These are phyloP conservation scores for Delphinella strobiligena DNA, from an alignment of 2,329 filamentous ascomycete species.

Conservation along the genomic window DNA sequence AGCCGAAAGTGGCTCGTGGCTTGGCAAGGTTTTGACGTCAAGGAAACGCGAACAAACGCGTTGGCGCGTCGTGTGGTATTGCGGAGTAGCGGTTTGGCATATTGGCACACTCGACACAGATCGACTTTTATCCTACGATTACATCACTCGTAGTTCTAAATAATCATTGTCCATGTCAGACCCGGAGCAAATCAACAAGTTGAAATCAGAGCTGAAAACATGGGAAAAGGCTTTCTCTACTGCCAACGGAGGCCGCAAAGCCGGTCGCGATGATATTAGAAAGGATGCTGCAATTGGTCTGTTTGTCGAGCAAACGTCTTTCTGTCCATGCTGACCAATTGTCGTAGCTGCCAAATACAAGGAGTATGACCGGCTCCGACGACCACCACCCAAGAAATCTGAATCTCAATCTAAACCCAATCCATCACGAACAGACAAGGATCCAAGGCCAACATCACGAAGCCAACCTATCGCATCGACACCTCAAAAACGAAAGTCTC, in stretches of 20 bases:
- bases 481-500: slow-evolving; percentile 15
- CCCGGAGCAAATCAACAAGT: background rate
- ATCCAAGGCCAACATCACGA: slow-evolving; percentile 1
- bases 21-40: background rate
- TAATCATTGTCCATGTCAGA: background rate
- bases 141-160: background rate
- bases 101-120: too few relatives aligned
- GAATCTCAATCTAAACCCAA: slow-evolving; percentile 1
- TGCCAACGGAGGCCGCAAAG: slow-evolving; percentile 54
- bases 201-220: slow-evolving; percentile 59
- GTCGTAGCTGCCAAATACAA: slow-evolving; percentile 59
- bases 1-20: background rate
- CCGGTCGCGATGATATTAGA: slow-evolving; percentile 65
- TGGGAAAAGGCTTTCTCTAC: slow-evolving; percentile 61
- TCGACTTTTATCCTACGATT: too few relatives aligned
- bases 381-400: slow-evolving; percentile 4
- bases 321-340: too few relatives aligned
- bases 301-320: too few relatives aligned
- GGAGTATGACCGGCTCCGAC: slow-evolving; percentile 55
- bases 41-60: background rate
- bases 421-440: slow-evolving; percentile 7
- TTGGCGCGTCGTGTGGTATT: too few relatives aligned
- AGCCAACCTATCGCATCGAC: slow-evolving; percentile 4
- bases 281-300: slow-evolving; percentile 58
- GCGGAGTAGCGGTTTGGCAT: background rate